Conservation (phyloP, 139 green algal species). For the Nannochloris sp. region DNA sequence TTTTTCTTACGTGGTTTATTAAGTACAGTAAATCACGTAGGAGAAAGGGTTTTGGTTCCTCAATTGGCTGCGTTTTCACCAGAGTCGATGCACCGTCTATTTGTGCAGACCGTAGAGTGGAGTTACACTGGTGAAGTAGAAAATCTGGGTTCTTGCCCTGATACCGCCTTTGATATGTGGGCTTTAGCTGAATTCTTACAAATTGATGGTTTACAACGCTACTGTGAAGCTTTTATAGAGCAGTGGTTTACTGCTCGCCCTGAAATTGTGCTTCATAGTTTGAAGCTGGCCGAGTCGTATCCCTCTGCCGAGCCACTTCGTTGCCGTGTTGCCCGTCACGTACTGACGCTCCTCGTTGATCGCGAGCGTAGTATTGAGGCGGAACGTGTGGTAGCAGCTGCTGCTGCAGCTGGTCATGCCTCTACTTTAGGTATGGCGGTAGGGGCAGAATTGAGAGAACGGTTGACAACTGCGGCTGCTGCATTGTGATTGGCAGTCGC, state of each 20-base stretch:
- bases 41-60: not conserved
- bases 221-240: conserved; percentile 4
- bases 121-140: conserved; percentile 4
- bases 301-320: not conserved
- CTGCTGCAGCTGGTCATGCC: not conserved
- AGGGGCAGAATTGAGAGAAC: not conserved
- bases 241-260: not conserved
- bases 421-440: not conserved
- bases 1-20: not conserved
- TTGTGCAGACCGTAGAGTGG: not conserved
- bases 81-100: not conserved
- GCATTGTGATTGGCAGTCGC: not conserved
- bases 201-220: conserved; percentile 8
- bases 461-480: not conserved
- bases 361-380: not conserved
- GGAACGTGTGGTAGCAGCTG: not conserved
- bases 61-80: not conserved
- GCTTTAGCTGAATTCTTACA: conserved; percentile 15
- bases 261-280: not conserved
- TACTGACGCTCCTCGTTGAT: not conserved
- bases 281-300: not conserved
- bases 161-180: conserved; percentile 4
- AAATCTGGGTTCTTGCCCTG: not conserved
- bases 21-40: not conserved
- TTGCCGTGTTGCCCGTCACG: not conserved